Percentiles rank a stretch among this genome's conserved stretches.
Conservation (phyloP, 192 early-diverging fungal species). For the Phlyctochytrium arcticum region DNA sequence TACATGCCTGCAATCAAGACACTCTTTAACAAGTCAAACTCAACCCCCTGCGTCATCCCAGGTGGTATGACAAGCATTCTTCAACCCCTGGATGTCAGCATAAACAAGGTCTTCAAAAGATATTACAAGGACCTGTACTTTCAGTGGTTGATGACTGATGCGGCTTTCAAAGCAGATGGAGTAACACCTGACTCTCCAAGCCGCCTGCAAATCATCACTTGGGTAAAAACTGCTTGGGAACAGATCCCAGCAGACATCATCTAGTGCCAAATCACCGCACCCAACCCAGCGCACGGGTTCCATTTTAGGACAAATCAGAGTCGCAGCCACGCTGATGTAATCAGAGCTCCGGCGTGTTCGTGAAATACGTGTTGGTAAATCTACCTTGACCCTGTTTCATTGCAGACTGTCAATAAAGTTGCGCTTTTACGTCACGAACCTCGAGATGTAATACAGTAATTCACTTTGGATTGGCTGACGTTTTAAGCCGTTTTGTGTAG, state of each 20-base stretch:
- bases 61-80: slow-evolving; percentile 10
- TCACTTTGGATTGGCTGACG: too few relatives aligned
- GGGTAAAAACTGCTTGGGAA: slow-evolving; percentile 1
- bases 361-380: too few relatives aligned
- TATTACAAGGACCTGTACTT: slow-evolving; percentile 3
- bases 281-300: too few relatives aligned
- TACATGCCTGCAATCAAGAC: background rate
- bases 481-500: too few relatives aligned
- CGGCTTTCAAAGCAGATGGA: background rate
- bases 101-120: slow-evolving; percentile 9
- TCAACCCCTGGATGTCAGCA: slow-evolving; percentile 5
- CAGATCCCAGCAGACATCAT: background rate
- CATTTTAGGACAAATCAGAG: too few relatives aligned
- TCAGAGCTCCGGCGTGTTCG: too few relatives aligned
- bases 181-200: background rate
- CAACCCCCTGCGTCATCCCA: background rate
- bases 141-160: background rate
- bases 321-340: too few relatives aligned
- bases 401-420: too few relatives aligned
- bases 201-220: background rate
- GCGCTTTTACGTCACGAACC: too few relatives aligned
- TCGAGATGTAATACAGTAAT: too few relatives aligned
- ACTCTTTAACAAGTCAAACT: background rate
- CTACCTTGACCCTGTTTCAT: too few relatives aligned
- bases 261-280: too few relatives aligned